A percentile compares a stretch with the other conserved stretches of the same genome.
Conservation (phyloP, 2,329 filamentous ascomycete genomes). For the Sporothrix sp. region DNA sequence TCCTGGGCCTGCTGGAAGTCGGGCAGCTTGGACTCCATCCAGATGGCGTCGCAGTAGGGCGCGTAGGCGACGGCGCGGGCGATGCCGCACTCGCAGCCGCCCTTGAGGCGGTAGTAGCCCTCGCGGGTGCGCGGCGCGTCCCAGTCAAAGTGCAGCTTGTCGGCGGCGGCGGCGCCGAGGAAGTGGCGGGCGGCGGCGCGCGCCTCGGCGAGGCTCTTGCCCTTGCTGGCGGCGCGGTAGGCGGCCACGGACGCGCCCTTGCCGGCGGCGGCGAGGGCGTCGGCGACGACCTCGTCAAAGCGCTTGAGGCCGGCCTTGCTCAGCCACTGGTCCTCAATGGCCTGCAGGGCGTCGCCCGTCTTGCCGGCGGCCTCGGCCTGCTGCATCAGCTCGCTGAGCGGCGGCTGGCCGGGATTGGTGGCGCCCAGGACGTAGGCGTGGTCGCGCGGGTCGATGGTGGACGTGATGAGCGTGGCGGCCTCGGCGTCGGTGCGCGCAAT, state of each 20-base stretch:
- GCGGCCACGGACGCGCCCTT: conserved; percentile 49
- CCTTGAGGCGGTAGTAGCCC: conserved; percentile 88
- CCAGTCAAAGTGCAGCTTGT: conserved; percentile 89
- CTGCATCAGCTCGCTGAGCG: conserved; percentile 84
- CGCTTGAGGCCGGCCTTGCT: conserved; percentile 70
- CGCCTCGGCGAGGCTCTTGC: conserved; percentile 78
- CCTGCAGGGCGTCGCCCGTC: conserved; percentile 68
- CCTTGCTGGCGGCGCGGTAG: conserved; percentile 61
- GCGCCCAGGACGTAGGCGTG: conserved; percentile 85
- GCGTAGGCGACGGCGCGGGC: conserved; percentile 87
- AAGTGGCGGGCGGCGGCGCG: conserved; percentile 68
- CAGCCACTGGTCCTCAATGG: conserved; percentile 85
- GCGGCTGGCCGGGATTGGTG: conserved; percentile 76
- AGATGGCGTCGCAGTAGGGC: conserved; percentile 90
- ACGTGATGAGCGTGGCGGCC: conserved; percentile 92
- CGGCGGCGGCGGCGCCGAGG: conserved; percentile 58
- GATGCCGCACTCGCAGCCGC: conserved; percentile 82
- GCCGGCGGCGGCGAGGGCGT: conserved; percentile 47
- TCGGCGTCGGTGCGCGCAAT: conserved; percentile 95
- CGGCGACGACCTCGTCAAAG: conserved; percentile 82
- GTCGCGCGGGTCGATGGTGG: conserved; percentile 90
- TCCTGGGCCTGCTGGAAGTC: conserved; percentile 86
- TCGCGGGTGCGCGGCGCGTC: conserved; percentile 86
- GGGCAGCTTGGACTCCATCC: conserved; percentile 98
- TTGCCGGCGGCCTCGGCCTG: conserved; percentile 77